Percentiles rank a stretch among this genome's conserved stretches.
These are phyloP conservation scores for Fusarium burgessii DNA, from an alignment of 2,329 filamentous ascomycete genomes.

Conservation along the genomic window DNA sequence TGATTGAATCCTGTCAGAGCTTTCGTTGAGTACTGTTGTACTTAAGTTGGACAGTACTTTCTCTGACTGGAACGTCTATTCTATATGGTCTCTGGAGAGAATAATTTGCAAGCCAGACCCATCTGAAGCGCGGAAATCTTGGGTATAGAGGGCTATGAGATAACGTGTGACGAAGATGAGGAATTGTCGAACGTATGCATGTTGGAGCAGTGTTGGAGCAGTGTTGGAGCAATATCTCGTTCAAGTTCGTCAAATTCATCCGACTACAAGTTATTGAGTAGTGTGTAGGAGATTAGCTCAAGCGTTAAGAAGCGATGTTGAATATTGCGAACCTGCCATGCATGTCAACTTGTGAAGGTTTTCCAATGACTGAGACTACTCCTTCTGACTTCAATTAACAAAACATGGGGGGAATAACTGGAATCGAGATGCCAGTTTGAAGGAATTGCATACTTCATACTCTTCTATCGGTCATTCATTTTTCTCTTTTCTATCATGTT, in stretches of 20 bases:
- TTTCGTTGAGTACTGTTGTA: slow-evolving; percentile 2
- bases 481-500: slow-evolving; percentile 15
- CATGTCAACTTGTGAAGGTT: neutral
- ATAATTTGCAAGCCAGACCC: neutral
- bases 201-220: slow-evolving; percentile 3
- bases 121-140: neutral
- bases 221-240: slow-evolving; percentile 8
- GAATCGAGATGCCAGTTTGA: neutral
- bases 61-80: neutral
- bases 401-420: neutral
- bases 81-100: neutral
- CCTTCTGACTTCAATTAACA: neutral
- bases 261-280: slow-evolving; percentile 19
- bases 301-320: slow-evolving; percentile 11
- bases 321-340: neutral
- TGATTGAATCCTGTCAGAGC: slow-evolving; percentile 12
- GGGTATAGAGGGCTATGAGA: slow-evolving; percentile 7
- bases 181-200: neutral
- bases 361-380: neutral
- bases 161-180: neutral
- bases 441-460: neutral
- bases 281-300: slow-evolving; percentile 16
- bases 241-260: slow-evolving; percentile 13
- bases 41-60: neutral
- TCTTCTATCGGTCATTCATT: neutral